Evolutionary conservation across 108 stramenopile genomes (phyloP), one percentile per base, ranked within the genome.

Genomic region (Pelagomonas calceolata): DNA sequence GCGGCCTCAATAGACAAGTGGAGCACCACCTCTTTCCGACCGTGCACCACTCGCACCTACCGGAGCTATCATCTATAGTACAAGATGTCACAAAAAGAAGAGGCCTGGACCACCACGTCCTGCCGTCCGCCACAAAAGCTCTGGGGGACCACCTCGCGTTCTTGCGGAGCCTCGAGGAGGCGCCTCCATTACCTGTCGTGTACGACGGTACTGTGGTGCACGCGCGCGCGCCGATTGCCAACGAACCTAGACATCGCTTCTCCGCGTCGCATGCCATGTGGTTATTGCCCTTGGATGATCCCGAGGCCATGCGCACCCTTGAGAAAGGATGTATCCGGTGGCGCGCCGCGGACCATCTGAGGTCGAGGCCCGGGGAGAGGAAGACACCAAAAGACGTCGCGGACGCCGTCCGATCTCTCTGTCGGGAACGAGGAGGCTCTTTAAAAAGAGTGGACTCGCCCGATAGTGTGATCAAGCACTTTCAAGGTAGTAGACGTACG

Each of bases 21-120:
- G 87, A 88, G 72, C 87, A 88, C 63, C 87, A 88, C 68, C 63
- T 85, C 33, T 88, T 88, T 68, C 87, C 87, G 18, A 76, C 84
- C 21, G 37, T 88, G 68, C 79, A 82, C 66, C 87, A 88, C 70
- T 77, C 81, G 68, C 90, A 93, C 81, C 85, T 90, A 75, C 89
- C 89, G 21, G 78, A 73, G 31, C 89, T 93, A 67, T 84, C 89
- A 4, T 89, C 89, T 29, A 80, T 89, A 63, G 90, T 93, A 37
- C 67, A 74, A 65, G 67, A 80, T 34, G 85, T 82, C 16, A 91
- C 90, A 70, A 74, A 78, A 70, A 85, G 90, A 70, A 81, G 72
- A 70, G 85, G 83, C 29, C 86, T 93, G 21, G 37, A 71, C 0
- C 91, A 93, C 77, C 80, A 84, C 64, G 18, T 4, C 17, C 7